Base-by-base conservation (phyloP, 2,329 filamentous ascomycete species). In the Gnomoniopsis smithogilvyi region DNA sequence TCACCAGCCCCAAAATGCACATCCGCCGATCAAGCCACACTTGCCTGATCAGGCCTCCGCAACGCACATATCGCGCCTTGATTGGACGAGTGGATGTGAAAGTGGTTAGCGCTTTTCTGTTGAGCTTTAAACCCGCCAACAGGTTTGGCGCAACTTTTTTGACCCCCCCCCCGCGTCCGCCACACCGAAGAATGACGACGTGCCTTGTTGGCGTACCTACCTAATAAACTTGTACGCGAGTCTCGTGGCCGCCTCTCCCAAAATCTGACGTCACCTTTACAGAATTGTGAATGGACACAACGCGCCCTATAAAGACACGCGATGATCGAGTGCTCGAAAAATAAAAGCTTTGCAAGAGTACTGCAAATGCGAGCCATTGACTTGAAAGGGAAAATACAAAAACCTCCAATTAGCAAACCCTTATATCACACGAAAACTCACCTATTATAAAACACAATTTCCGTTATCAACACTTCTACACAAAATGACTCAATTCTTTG, bases 401-500 rank as follows among this genome's bases (percentile, higher is more conserved):
- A 43, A n/a, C 43, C 3, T 21, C 12, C 43, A 46, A n/a, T n/a
- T n/a, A n/a, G n/a, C n/a, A n/a, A n/a, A n/a, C n/a, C n/a, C n/a
- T n/a, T n/a, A n/a, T n/a, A n/a, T n/a, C n/a, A 46, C 43, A 45
- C 22, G 15, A 43, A 12, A 19, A 6, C 34, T 6, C 38, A n/a
- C 3, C 7, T 49, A 4, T 11, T 33, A 14, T 8, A 33, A 3
- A 17, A 22, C 6, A 19, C 1, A 26, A 26, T 7, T 30, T 22
- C 12, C 19, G 22, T n/a, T 11, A 21, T 21, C 22, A n/a, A 17
- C 24, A 3, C 30, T 47, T 8, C 30, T 21, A 22, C 21, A 36
- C 59, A 63, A 54, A 12, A 66, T 67, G 60, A 65, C 65, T 6
- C 59, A 64, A 54, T 60, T 77, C 66, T 68, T 69, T 22, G 64